Conservation (phyloP, 495 filamentous ascomycete species). For the Penicillium simplicissimum region DNA sequence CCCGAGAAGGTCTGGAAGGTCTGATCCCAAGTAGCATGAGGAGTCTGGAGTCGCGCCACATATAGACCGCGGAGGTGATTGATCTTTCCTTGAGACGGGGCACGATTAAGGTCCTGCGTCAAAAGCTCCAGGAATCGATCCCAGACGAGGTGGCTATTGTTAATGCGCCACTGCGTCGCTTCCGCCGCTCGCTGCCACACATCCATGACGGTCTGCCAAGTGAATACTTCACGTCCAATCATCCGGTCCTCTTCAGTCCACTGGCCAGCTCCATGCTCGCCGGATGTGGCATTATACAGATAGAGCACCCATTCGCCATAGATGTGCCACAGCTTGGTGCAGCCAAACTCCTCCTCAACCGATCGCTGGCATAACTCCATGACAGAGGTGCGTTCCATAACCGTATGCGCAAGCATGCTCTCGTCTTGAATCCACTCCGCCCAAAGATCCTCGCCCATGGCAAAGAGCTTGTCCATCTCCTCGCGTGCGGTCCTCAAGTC, state of each 20-base stretch:
- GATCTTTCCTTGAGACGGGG: constrained; percentile 58
- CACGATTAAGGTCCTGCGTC: constrained; percentile 60
- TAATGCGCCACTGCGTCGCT: constrained; percentile 76
- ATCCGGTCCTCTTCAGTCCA: constrained; percentile 79
- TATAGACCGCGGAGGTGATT: constrained; percentile 69
- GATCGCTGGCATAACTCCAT: constrained; percentile 82
- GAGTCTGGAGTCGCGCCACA: constrained; percentile 69
- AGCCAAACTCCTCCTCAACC: constrained; percentile 77
- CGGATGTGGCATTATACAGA: constrained; percentile 63
- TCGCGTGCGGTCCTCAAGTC: constrained; percentile 64
- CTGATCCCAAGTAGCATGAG: constrained; percentile 81
- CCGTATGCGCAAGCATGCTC: constrained; percentile 57
- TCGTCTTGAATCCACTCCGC: constrained; percentile 66
- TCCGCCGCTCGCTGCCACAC: constrained; percentile 79
- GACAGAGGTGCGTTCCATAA: constrained; percentile 70
- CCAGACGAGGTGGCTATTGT: constrained; percentile 89
- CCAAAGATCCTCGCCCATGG: constrained; percentile 67
- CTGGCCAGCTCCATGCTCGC: constrained; percentile 55
- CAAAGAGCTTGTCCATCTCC: constrained; percentile 65
- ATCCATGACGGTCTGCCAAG: constrained; percentile 68
- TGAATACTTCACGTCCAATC: constrained; percentile 77
- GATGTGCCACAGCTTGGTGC: constrained; percentile 80
- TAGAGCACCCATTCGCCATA: constrained; percentile 87
- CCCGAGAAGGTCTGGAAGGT: constrained; percentile 81
- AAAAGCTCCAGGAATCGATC: constrained; percentile 68